phyloP scores from a whole-genome alignment of 768 basidiomycete species.

The Macrolepiota albuminosa region DNA sequence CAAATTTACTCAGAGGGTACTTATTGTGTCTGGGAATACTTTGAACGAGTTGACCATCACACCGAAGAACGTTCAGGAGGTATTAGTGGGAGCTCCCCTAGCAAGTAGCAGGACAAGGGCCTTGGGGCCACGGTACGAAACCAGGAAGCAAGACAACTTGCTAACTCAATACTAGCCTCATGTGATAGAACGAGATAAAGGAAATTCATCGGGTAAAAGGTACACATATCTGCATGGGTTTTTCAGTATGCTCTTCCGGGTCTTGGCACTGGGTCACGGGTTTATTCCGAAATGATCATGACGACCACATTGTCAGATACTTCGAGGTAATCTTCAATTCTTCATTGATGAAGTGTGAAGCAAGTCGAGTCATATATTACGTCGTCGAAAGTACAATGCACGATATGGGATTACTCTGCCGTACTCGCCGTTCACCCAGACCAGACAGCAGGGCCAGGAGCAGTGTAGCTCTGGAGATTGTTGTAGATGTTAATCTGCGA shows the following conservation, averaged over 20 bases:
- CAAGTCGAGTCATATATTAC: neutral
- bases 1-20: no score
- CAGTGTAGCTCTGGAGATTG: conserved; percentile 49
- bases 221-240: neutral
- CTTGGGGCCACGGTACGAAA: no score
- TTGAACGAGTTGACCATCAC: neutral
- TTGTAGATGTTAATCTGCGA: conserved; percentile 48
- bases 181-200: conserved; percentile 6
- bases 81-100: neutral
- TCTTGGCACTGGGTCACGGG: no score
- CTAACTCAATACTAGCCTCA: neutral
- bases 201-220: conserved; percentile 7
- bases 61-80: no score
- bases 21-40: neutral
- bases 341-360: neutral
- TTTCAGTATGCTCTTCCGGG: neutral
- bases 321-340: no score
- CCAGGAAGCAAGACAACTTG: no score
- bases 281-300: neutral
- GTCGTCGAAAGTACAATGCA: neutral
- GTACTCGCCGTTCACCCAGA: conserved; percentile 25
- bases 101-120: neutral
- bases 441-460: conserved; percentile 35
- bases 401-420: neutral
- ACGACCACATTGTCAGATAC: neutral